Conservation (phyloP, 2,329 filamentous ascomycete genomes). For the Fusarium gaditjirri region DNA sequence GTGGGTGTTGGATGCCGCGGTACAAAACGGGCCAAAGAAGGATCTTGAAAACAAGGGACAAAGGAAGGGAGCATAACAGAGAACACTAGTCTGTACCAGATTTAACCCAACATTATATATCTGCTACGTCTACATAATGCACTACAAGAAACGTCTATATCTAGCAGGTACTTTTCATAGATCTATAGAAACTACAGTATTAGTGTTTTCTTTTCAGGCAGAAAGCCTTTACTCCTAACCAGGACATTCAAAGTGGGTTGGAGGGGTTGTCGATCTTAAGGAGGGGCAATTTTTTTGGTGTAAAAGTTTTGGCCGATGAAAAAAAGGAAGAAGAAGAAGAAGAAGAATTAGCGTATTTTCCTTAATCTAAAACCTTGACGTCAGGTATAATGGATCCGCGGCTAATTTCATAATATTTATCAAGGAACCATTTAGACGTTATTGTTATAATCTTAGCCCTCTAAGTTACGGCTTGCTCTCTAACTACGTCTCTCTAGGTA, state of each 20-base stretch:
- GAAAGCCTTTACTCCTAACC: slow-evolving; percentile 20
- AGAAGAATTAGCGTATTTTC: background rate
- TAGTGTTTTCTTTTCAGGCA: slow-evolving; percentile 28
- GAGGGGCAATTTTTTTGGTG: slow-evolving; percentile 26
- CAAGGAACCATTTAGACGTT: background rate
- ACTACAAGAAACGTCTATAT: background rate
- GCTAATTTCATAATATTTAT: background rate
- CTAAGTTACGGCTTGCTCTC: background rate
- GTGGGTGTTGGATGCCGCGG: slow-evolving; percentile 37
- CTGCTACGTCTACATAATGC: no score
- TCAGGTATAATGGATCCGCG: background rate
- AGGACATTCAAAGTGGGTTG: slow-evolving; percentile 5
- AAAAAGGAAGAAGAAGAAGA: background rate
- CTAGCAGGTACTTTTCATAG: background rate
- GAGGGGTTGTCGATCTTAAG: slow-evolving; percentile 22
- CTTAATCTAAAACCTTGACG: background rate
- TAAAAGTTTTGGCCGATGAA: background rate
- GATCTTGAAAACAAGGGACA: slow-evolving; percentile 21
- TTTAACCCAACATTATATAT: background rate
- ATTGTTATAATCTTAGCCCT: background rate
- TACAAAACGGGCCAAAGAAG: slow-evolving; percentile 39
- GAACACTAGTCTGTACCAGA: background rate
- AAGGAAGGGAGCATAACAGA: background rate
- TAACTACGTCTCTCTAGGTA: background rate
- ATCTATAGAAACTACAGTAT: background rate